Evolutionary conservation across 169 alveolate genomes (phyloP), one percentile per base, ranked within the genome.

Genomic region (Cystoisospora suis): DNA sequence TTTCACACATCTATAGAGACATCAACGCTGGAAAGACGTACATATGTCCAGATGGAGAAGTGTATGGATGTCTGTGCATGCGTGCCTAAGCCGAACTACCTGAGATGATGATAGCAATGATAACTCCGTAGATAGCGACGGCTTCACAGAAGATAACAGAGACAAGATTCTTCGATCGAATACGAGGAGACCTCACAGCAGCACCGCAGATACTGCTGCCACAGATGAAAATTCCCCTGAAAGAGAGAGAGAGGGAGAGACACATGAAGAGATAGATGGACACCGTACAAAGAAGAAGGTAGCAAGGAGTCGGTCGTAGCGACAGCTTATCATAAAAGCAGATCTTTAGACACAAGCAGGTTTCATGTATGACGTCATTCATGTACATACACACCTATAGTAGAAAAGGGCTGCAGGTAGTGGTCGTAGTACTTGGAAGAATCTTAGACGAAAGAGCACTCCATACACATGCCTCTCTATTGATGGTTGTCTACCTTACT

Each of bases 101-200:
- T 46, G 94, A 87, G 87, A 95, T 94, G 90, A 97, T 94, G 75
- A 97, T 97, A 6, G 99, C 98, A 93, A 98, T 97, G 93, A 98
- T 98, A 69, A 98, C 99, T 40, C 99, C 99, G 86, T 97, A 97
- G 89, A 98, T 98, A 75, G 99, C 99, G 27, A 98, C 99, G 42
- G 99, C 99, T 93, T 99, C 99, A 95, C 99, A 99, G 95, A 99
- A 99, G 93, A 99, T 99, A 81, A 99, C 98, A 75, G 99, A 97
- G 59, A 99, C 98, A 87, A 99, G 93, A 95, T 99, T 99, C 96
- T 99, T 99, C 42, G 99, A 98, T 81, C 99, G 98, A 83, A 99
- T 98, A 92, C 99, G 97, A 32, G 99, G 99, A 75, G 99, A 97
- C 95, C 98, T 98, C 86, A 99, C 98, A 44, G 99, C 98, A 34